A percentile compares a stretch with the other conserved stretches of the same genome.
phyloP scores from a whole-genome alignment of 2,329 filamentous ascomycete species.

The Seiridium unicorne region DNA sequence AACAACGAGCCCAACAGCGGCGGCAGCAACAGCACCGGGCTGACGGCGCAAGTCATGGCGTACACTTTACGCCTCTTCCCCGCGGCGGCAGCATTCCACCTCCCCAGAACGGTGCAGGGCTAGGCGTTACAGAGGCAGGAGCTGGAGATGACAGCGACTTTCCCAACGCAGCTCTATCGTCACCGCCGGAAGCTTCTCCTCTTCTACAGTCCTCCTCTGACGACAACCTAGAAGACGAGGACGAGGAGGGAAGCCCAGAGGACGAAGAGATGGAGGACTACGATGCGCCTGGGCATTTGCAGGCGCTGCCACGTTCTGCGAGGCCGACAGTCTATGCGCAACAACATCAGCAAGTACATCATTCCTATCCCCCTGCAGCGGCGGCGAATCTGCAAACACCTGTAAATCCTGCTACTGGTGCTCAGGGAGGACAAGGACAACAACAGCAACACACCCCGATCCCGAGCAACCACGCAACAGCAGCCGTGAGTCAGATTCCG shows the following conservation, averaged over 20 bases:
- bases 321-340: background rate
- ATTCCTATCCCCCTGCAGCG: background rate
- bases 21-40: background rate
- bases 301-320: slow-evolving; percentile 7
- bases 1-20: background rate
- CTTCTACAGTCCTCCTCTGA: slow-evolving; percentile 15
- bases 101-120: background rate
- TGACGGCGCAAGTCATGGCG: background rate
- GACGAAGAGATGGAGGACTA: slow-evolving; percentile 24
- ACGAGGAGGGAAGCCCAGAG: slow-evolving; percentile 14
- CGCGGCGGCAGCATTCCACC: background rate
- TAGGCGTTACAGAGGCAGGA: background rate
- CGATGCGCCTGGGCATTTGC: slow-evolving; percentile 19
- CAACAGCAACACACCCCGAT: background rate
- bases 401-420: background rate
- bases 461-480: background rate
- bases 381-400: background rate
- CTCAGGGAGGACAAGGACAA: background rate
- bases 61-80: background rate
- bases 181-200: slow-evolving; percentile 10
- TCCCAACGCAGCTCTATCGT: slow-evolving; percentile 3
- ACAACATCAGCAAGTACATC: slow-evolving; percentile 5
- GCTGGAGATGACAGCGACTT: background rate
- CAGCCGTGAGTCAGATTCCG: slow-evolving; percentile 1
- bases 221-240: slow-evolving; percentile 8